phyloP scores from a whole-genome alignment of 176 grass and related monocot genomes.

The Saccharum spontaneum region DNA sequence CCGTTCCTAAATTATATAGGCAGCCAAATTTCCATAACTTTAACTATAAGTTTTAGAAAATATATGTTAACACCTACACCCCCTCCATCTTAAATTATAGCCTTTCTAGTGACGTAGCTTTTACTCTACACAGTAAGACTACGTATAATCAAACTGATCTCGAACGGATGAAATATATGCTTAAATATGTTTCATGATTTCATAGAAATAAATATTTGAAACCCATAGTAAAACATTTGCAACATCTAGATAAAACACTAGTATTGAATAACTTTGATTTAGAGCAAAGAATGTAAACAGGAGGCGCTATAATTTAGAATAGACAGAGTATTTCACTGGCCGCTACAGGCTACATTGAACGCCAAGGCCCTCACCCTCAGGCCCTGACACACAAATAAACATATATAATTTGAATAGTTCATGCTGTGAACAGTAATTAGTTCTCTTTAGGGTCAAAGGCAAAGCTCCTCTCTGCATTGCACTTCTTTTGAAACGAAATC shows the following conservation, averaged over 20 bases:
- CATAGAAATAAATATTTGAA: too few species aligned
- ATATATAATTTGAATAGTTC: neutral
- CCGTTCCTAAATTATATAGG: too few species aligned
- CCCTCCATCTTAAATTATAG: too few species aligned
- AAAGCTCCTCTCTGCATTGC: slow-evolving; percentile 8
- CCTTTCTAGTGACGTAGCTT: neutral
- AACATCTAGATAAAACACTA: too few species aligned
- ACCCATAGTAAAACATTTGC: too few species aligned
- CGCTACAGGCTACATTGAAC: neutral
- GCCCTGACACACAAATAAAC: too few species aligned
- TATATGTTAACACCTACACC: neutral
- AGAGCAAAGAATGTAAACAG: neutral
- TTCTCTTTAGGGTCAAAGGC: slow-evolving; percentile 24
- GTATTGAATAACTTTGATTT: neutral
- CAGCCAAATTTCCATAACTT: too few species aligned
- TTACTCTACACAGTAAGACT: neutral
- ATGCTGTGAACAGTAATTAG: neutral
- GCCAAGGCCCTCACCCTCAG: neutral
- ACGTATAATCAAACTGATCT: neutral
- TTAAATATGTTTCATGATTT: too few species aligned
- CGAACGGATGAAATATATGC: neutral
- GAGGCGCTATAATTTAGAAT: neutral
- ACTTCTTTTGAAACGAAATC: slow-evolving; percentile 29
- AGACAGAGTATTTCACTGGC: neutral
- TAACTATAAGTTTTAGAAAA: neutral